Percentiles rank a stretch among this genome's conserved stretches.
phyloP scores from a whole-genome alignment of 2,329 filamentous ascomycete species.

The Gnomoniopsis smithogilvyi region DNA sequence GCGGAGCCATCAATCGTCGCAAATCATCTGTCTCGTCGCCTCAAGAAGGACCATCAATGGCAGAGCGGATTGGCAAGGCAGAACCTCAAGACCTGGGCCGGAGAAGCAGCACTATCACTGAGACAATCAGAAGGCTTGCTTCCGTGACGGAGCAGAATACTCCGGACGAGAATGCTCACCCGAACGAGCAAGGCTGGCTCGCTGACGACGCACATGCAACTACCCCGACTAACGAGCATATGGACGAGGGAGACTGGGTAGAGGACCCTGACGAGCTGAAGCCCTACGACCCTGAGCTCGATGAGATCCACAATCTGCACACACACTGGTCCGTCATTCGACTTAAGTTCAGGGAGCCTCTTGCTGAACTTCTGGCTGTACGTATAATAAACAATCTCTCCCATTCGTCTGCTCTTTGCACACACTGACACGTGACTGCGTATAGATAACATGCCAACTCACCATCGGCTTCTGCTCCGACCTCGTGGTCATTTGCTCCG shows the following conservation, averaged over 20 bases:
- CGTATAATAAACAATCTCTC: not conserved
- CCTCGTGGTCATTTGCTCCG: slow-evolving; percentile 37
- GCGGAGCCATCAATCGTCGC: slow-evolving; percentile 2
- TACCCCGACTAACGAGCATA: slow-evolving; percentile 1
- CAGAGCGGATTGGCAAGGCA: slow-evolving; percentile 5
- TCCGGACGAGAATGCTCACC: slow-evolving; percentile 4
- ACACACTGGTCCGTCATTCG: slow-evolving; percentile 47
- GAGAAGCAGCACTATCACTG: slow-evolving; percentile 3
- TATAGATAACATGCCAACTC: slow-evolving; percentile 20
- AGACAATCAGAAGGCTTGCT: slow-evolving; percentile 1
- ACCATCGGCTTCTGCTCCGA: slow-evolving; percentile 49
- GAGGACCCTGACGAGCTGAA: slow-evolving; percentile 9
- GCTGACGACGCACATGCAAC: not conserved
- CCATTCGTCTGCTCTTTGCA: not conserved
- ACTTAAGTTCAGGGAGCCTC: slow-evolving; percentile 47
- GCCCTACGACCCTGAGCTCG: slow-evolving; percentile 20
- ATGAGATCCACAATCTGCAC: slow-evolving; percentile 46
- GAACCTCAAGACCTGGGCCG: not conserved
- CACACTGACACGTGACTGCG: not conserved
- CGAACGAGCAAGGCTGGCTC: slow-evolving; percentile 1
- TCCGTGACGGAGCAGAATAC: slow-evolving; percentile 12
- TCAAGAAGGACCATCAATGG: not conserved
- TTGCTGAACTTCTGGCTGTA: slow-evolving; percentile 51
- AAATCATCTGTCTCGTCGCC: slow-evolving; percentile 10
- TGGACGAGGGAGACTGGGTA: slow-evolving; percentile 8